Evolutionary conservation across 2,329 filamentous ascomycete genomes (phyloP).

Genomic region (Claviceps humidiphila): DNA sequence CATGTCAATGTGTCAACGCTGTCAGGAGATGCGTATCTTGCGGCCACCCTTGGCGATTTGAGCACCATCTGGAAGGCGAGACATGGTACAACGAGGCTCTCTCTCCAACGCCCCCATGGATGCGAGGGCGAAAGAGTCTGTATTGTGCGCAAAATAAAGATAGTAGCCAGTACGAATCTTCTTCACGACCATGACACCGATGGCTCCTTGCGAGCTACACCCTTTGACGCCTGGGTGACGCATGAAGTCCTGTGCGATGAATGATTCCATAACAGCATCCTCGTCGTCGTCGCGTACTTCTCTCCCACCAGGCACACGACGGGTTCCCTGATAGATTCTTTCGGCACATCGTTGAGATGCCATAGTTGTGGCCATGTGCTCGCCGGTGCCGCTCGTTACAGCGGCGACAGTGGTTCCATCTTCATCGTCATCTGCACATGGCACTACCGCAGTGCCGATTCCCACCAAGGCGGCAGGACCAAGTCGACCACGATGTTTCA

Average conservation of each 20-base stretch:
- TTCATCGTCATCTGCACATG: conserved; percentile 55
- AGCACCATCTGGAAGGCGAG: conserved; percentile 46
- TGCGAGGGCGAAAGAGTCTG: conserved; percentile 73
- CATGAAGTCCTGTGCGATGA: conserved; percentile 87
- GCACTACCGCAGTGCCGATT: conserved; percentile 81
- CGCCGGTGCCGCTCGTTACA: conserved; percentile 88
- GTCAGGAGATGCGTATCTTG: conserved; percentile 28
- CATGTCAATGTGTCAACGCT: background rate
- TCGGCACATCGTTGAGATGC: conserved; percentile 79
- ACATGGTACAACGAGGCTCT: conserved; percentile 76
- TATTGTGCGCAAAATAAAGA: conserved; percentile 93
- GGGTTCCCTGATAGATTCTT: conserved; percentile 61
- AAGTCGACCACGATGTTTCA: conserved; percentile 88
- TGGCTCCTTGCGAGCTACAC: conserved; percentile 72
- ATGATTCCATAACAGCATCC: conserved; percentile 56
- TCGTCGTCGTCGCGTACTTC: conserved; percentile 63
- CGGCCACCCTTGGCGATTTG: conserved; percentile 42
- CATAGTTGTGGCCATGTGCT: conserved; percentile 95
- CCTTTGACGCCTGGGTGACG: conserved; percentile 71
- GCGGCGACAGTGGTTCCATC: conserved; percentile 61
- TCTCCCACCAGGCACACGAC: conserved; percentile 44
- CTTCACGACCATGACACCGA: conserved; percentile 84
- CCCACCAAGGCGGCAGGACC: conserved; percentile 89
- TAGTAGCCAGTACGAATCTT: conserved; percentile 63
- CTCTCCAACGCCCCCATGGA: conserved; percentile 74